Base-by-base conservation (phyloP, 805 yeast species). In the Candida pini region DNA sequence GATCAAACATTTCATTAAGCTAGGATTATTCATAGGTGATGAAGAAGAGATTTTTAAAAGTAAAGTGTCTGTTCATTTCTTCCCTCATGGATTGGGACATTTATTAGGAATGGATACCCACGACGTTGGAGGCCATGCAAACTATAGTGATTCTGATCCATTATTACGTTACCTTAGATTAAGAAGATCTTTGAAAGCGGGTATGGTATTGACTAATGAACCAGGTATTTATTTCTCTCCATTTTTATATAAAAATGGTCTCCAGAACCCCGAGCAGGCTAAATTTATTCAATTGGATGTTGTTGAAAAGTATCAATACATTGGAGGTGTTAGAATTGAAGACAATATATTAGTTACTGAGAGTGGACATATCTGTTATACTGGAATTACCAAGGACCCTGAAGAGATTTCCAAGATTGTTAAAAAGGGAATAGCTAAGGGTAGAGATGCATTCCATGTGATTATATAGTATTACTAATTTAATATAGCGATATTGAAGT, bases 261-360 rank as follows among this genome's bases (percentile, higher is more conserved):
- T 82, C 47, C 64, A 72, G 30, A 70, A 70, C 24, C 65, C 69
- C 4, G 59, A 60, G 30, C 73, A 74, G 47, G 43, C 60, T 23
- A 75, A 74, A 48, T 83, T 63, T 57, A 79, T 90, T 38, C 69
- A 87, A 49, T 56, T 60, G 43, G 77, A 73, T 0, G 77, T 82
- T 6, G 65, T 90, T 41, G 78, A 84, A 36, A 78, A 75, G 50
- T 90, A 88, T 60, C 75, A 82, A 81, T 74, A 81, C 46, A 76
- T 92, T 37, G 98, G 98, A n/a, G 98, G 98, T 29, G 96, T 90
- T 5, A 76, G 98, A 59, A 87, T 90, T 38, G 98, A 90, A 60
- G 98, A 90, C 55, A 97, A 90, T 53, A 71, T 92, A 27, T 63
- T 86, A 29, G 81, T 90, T 20, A 85, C 95, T 2, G 68, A 69